Percentiles rank a stretch among this genome's conserved stretches.
These are phyloP conservation scores for Chrysochromulina tobinii DNA, from an alignment of 78 protist species.

Conservation along the genomic window DNA sequence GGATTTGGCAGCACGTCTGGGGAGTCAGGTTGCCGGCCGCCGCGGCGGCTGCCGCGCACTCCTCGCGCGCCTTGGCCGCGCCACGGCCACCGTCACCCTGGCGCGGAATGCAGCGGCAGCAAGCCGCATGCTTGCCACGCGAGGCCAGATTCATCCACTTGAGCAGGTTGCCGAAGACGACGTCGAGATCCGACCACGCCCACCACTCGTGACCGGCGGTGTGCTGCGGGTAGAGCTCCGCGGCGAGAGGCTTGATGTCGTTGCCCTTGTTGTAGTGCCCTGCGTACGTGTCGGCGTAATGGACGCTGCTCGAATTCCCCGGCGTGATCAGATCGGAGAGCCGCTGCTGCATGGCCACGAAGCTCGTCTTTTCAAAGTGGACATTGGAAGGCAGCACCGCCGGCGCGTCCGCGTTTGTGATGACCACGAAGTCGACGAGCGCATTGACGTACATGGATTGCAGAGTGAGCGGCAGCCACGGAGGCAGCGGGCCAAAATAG, in stretches of 20 bases:
- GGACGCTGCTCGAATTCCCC: background rate
- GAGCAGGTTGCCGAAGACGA: background rate
- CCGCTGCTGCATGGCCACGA: background rate
- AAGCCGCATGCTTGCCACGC: too few species aligned
- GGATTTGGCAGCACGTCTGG: too few species aligned
- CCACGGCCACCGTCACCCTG: too few species aligned
- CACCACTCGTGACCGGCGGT: constrained; percentile 1
- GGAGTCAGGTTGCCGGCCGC: too few species aligned
- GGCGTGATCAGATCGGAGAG: background rate
- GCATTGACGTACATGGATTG: background rate
- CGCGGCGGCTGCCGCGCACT: too few species aligned
- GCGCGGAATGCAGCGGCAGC: too few species aligned
- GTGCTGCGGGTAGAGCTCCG: background rate
- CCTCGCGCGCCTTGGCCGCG: too few species aligned
- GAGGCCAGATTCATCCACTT: background rate
- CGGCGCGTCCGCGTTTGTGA: background rate
- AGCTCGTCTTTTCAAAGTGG: background rate
- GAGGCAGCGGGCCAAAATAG: background rate
- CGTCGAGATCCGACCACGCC: constrained; percentile 18
- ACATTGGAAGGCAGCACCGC: background rate
- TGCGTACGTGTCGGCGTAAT: background rate
- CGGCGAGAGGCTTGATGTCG: constrained; percentile 20
- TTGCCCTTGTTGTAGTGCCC: background rate
- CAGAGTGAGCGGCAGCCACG: constrained; percentile 3
- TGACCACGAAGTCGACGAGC: background rate